phyloP scores from a whole-genome alignment of 106 monocot genomes.

The Posidonia australis region DNA sequence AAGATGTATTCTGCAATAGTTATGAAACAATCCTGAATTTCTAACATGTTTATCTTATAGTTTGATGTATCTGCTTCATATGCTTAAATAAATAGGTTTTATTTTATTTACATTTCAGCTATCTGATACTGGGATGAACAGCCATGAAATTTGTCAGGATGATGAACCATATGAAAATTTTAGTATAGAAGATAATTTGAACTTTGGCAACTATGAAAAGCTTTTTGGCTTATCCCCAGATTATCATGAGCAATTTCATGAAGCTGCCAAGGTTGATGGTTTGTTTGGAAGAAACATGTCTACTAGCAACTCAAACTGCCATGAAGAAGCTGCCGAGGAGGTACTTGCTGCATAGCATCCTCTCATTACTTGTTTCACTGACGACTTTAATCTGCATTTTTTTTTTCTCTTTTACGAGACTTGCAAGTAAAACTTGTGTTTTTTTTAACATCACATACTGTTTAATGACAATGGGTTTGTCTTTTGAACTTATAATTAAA shows the following conservation, averaged over 20 bases:
- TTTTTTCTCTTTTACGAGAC: too few relatives aligned
- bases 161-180: slow-evolving; percentile 24
- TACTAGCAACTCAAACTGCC: slow-evolving; percentile 32
- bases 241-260: slow-evolving; percentile 35
- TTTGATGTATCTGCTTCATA: slow-evolving; percentile 6
- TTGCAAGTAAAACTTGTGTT: too few relatives aligned
- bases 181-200: slow-evolving; percentile 46
- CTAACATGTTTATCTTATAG: background rate
- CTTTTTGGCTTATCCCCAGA: slow-evolving; percentile 44
- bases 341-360: background rate
- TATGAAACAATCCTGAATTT: background rate
- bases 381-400: too few relatives aligned
- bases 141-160: slow-evolving; percentile 4
- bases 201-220: slow-evolving; percentile 75
- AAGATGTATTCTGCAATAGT: background rate
- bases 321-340: slow-evolving; percentile 10
- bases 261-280: slow-evolving; percentile 58
- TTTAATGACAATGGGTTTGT: too few relatives aligned
- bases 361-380: background rate
- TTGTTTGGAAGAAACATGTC: slow-evolving; percentile 50
- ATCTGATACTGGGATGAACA: background rate
- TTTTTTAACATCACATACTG: too few relatives aligned
- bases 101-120: background rate
- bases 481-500: too few relatives aligned
- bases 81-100: background rate